Percentiles rank a stretch among this genome's conserved stretches.
phyloP scores from a whole-genome alignment of 805 yeast species.

The Myxozyma lipomycoides region DNA sequence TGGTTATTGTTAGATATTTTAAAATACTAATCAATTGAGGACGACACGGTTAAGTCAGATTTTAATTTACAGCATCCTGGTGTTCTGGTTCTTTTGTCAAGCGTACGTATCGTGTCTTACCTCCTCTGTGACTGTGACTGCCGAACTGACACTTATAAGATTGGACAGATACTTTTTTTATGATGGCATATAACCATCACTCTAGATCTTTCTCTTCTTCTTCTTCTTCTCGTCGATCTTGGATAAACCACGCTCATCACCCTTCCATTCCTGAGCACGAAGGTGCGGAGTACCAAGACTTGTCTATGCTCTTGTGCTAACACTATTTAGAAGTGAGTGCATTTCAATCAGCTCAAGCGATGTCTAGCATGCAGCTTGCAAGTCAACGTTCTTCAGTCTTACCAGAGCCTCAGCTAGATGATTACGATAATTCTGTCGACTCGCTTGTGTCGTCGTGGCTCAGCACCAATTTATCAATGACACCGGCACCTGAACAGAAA shows the following conservation, averaged over 20 bases:
- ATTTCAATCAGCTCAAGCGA: not conserved
- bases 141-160: too few relatives aligned
- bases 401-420: not conserved
- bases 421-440: conserved; percentile 19
- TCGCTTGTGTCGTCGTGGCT: conserved; percentile 20
- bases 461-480: conserved; percentile 2
- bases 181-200: conserved; percentile 18
- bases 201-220: conserved; percentile 11
- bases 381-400: conserved; percentile 1
- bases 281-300: conserved; percentile 6
- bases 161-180: too few relatives aligned
- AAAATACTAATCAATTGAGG: too few relatives aligned
- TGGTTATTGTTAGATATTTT: too few relatives aligned
- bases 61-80: too few relatives aligned
- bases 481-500: not conserved
- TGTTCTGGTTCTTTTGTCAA: too few relatives aligned
- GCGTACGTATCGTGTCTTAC: too few relatives aligned
- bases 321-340: not conserved
- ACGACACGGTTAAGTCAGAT: too few relatives aligned
- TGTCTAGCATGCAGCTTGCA: not conserved
- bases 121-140: too few relatives aligned
- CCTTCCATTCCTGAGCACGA: conserved; percentile 26
- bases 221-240: conserved; percentile 17
- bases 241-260: conserved; percentile 17
- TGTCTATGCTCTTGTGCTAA: not conserved